Evolutionary conservation across 148 eudicot species (phyloP), one percentile per base, ranked within the genome.

Genomic region (Talinum fruticosum): DNA sequence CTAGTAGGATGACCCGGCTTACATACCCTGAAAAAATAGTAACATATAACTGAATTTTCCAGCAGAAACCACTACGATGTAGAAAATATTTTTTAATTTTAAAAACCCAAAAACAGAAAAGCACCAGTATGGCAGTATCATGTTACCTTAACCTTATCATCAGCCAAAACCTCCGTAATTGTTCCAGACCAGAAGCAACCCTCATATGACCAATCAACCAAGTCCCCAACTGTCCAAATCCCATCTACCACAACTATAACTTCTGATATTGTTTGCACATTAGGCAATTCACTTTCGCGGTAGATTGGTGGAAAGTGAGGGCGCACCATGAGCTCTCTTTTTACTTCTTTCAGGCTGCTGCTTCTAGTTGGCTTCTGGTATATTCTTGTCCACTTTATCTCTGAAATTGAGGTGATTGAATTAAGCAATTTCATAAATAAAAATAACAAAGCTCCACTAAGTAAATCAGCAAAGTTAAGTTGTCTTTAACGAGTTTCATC

Each of bases 101-200:
- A 5, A 32, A 33, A 66, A 66, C 4, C n/a, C n/a, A 1, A 13
- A 66, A 66, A 18, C 19, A 18, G 38, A 33, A 23, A 15, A 35
- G 75, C 34, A 54, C 8, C 6, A 66, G 64, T 30, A 4, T 18
- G 29, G 45, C 6, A 10, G 45, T 41, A 10, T 41, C 18, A 1
- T 61, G 33, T 66, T 87, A 91, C 99, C 99, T 87, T 65, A 71
- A 88, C 93, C 80, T 36, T 82, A 57, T 80, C 85, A 62, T 84
- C 80, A 78, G 74, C 87, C 70, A 79, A 45, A 38, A 92, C 68
- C 76, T 91, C 76, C 82, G 86, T 88, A 35, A 95, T 51, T 49
- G 75, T 85, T 68, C 93, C 96, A 12, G 89, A 85, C 99, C 99
- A 95, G 75, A 75, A 91, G 83, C 90, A 87, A 65, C 78, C 87